Conservation (phyloP, 306 rosid species). For the Medicago lupulina region DNA sequence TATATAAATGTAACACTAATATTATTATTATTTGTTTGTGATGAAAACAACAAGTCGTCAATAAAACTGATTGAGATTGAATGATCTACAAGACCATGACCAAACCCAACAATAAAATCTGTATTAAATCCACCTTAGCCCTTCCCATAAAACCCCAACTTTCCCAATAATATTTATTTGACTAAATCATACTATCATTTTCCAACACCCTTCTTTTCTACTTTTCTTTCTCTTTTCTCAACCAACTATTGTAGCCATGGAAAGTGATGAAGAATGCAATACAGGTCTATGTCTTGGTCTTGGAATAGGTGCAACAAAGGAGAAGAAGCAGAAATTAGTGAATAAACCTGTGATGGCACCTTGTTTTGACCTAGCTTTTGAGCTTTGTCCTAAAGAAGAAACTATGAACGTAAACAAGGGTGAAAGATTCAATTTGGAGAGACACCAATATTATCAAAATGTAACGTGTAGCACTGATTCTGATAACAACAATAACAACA, state of each 20-base stretch:
- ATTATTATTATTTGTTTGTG: background rate
- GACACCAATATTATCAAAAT: conserved; percentile 3
- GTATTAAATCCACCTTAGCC: conserved; percentile 44
- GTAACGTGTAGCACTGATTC: conserved; percentile 41
- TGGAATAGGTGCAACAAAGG: conserved; percentile 66
- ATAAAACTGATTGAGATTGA: conserved; percentile 50
- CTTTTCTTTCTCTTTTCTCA: background rate
- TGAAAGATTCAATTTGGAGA: conserved; percentile 34
- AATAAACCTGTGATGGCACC: conserved; percentile 31
- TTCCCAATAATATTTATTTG: conserved; percentile 37
- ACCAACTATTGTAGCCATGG: conserved; percentile 45
- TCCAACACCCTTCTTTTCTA: conserved; percentile 41
- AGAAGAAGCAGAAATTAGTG: conserved; percentile 35
- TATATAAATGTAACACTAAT: background rate
- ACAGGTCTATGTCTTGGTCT: conserved; percentile 64
- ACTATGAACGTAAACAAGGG: conserved; percentile 1
- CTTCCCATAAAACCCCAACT: conserved; percentile 48
- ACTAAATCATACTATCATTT: conserved; percentile 1
- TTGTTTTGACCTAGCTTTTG: conserved; percentile 48
- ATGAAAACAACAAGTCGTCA: conserved; percentile 36
- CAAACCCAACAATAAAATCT: conserved; percentile 49
- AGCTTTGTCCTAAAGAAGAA: conserved; percentile 51
- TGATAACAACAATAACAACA: conserved; percentile 15
- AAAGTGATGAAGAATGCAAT: conserved; percentile 58
- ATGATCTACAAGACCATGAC: conserved; percentile 36